Conservation (phyloP, 1,139 yeast genomes). For the Torulaspora pretoriensis region DNA sequence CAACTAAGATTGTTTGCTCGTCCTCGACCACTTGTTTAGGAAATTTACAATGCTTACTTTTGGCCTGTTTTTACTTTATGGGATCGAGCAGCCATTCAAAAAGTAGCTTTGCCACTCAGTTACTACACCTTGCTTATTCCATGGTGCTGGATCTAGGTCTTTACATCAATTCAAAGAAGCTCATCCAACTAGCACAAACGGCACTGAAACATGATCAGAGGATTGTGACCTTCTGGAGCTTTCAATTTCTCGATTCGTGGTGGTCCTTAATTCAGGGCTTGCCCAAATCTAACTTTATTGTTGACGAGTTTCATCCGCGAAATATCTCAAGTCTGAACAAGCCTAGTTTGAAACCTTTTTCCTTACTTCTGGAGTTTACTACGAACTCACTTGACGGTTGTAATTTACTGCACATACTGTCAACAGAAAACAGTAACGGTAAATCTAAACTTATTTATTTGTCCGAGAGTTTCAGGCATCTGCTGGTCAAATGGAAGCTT, state of each 20-base stretch:
- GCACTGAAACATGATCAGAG: constrained; percentile 7
- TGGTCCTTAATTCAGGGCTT: constrained; percentile 31
- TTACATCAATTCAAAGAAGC: constrained; percentile 27
- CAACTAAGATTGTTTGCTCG: constrained; percentile 26
- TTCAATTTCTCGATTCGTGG: constrained; percentile 32
- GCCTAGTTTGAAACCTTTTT: constrained; percentile 26
- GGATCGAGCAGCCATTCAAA: constrained; percentile 11
- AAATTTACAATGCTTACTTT: constrained; percentile 24
- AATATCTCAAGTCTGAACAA: constrained; percentile 18
- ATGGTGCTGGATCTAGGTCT: constrained; percentile 26
- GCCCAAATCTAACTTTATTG: constrained; percentile 30
- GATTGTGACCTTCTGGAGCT: constrained; percentile 30
- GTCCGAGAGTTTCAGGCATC: constrained; percentile 27
- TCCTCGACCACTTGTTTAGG: constrained; percentile 18
- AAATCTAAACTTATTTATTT: constrained; percentile 20
- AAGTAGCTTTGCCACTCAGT: constrained; percentile 20
- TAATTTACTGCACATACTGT: constrained; percentile 23
- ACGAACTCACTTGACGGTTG: constrained; percentile 28
- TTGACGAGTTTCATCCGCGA: constrained; percentile 33
- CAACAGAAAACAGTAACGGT: constrained; percentile 14
- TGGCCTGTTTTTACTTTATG: constrained; percentile 32
- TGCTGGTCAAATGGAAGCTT: constrained; percentile 25
- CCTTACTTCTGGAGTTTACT: constrained; percentile 23
- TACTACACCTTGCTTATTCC: constrained; percentile 23
- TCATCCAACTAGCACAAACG: constrained; percentile 15